phyloP scores from a whole-genome alignment of 306 rosid species.

The Cercis canadensis region DNA sequence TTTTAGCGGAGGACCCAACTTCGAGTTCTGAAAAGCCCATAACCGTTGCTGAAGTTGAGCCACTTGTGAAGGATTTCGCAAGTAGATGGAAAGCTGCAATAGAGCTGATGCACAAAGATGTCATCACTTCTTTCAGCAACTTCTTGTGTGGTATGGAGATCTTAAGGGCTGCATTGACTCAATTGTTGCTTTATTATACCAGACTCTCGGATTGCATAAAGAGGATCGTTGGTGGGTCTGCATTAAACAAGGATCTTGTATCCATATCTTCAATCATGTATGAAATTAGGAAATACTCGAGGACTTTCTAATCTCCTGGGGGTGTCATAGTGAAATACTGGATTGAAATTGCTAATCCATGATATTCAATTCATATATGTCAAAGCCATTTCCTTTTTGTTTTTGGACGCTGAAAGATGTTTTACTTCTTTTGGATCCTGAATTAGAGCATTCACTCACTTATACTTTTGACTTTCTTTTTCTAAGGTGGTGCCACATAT shows the following conservation, averaged over 20 bases:
- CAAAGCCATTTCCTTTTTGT: not conserved
- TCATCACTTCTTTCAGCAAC: conserved; percentile 97
- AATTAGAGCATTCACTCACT: too few species aligned
- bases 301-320: conserved; percentile 73
- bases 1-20: conserved; percentile 84
- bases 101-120: conserved; percentile 99
- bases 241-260: conserved; percentile 88
- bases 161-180: conserved; percentile 88
- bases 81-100: conserved; percentile 97
- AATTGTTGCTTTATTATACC: conserved; percentile 84
- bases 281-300: conserved; percentile 91
- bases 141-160: conserved; percentile 97
- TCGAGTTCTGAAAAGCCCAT: conserved; percentile 69
- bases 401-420: not conserved
- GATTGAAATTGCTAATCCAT: conserved; percentile 24
- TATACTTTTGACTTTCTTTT: too few species aligned
- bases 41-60: conserved; percentile 80
- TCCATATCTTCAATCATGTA: conserved; percentile 90
- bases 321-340: conserved; percentile 18
- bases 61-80: conserved; percentile 94
- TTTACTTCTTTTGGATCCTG: not conserved
- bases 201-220: conserved; percentile 93
- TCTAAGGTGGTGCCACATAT: too few species aligned
- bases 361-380: conserved; percentile 26
- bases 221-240: conserved; percentile 78